A percentile compares a stretch with the other conserved stretches of the same genome.
Evolutionary conservation across 495 filamentous ascomycete genomes (phyloP).

Genomic region (Penicillium paradoxum): DNA sequence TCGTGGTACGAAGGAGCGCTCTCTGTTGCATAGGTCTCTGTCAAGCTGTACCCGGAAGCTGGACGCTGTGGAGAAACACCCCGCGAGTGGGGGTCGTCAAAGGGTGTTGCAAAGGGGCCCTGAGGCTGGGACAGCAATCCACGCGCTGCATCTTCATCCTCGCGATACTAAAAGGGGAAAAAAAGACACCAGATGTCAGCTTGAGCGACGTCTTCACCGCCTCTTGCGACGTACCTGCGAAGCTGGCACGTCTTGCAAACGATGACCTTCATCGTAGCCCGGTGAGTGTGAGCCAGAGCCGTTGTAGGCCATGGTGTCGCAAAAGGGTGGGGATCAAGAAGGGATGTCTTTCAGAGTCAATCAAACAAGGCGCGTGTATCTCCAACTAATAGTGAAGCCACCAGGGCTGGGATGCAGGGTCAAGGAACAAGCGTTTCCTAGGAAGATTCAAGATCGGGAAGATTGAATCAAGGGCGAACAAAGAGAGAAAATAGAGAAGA

Average conservation of each 20-base stretch:
- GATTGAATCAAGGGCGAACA: slow-evolving; percentile 2
- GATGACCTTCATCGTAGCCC: slow-evolving; percentile 48
- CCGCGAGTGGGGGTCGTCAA: slow-evolving; percentile 65
- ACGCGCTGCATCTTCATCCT: slow-evolving; percentile 72
- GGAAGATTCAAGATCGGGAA: neutral
- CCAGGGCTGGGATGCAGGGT: neutral
- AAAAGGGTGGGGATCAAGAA: slow-evolving; percentile 7
- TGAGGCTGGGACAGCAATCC: slow-evolving; percentile 67
- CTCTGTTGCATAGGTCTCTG: slow-evolving; percentile 78
- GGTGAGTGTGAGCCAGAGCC: slow-evolving; percentile 37
- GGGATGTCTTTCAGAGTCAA: slow-evolving; percentile 2
- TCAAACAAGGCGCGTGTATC: slow-evolving; percentile 2
- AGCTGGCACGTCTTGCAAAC: slow-evolving; percentile 60
- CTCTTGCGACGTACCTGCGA: slow-evolving; percentile 17
- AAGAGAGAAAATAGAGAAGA: slow-evolving; percentile 8
- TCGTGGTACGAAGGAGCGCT: slow-evolving; percentile 49
- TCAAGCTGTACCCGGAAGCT: slow-evolving; percentile 73
- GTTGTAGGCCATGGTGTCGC: slow-evolving; percentile 49
- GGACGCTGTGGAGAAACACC: slow-evolving; percentile 50
- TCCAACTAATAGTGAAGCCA: neutral
- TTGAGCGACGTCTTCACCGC: neutral
- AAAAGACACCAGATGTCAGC: neutral
- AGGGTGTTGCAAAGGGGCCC: slow-evolving; percentile 57
- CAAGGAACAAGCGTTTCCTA: neutral
- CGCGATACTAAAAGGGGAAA: slow-evolving; percentile 32